Evolutionary conservation across 2,329 filamentous ascomycete genomes (phyloP).

Genomic region (Mollisiaceae sp.): DNA sequence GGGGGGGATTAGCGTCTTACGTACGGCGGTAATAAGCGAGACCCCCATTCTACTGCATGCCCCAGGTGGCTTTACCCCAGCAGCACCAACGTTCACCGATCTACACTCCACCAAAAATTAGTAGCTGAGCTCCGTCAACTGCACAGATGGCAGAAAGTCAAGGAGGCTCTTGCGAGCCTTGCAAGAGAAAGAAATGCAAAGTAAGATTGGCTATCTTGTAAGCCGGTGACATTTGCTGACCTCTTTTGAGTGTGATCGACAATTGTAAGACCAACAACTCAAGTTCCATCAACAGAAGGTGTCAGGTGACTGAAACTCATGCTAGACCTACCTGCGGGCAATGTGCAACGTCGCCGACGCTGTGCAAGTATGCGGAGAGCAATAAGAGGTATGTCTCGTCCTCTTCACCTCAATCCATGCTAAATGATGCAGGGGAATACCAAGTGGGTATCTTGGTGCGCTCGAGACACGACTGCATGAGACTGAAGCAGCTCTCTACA

Average conservation of each 20-base stretch:
- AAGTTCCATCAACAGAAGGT: neutral
- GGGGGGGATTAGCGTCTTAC: neutral
- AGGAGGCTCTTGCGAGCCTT: constrained; percentile 21
- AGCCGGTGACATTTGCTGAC: neutral
- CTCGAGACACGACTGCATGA: constrained; percentile 45
- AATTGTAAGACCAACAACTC: constrained; percentile 10
- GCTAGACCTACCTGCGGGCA: constrained; percentile 17
- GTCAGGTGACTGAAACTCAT: neutral
- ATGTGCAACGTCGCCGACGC: constrained; percentile 1
- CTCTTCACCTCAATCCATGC: neutral
- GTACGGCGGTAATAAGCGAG: neutral
- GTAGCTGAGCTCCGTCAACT: neutral
- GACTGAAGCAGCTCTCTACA: constrained; percentile 40
- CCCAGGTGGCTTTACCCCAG: no score
- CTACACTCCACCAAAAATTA: neutral
- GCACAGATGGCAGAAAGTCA: constrained; percentile 12
- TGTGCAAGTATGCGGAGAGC: constrained; percentile 17
- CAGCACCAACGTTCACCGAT: neutral
- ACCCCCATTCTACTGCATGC: neutral
- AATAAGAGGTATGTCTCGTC: constrained; percentile 17
- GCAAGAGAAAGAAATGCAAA: constrained; percentile 21
- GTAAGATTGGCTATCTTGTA: neutral
- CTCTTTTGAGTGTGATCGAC: constrained; percentile 15
- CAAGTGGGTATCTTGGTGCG: constrained; percentile 47
- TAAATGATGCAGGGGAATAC: constrained; percentile 41